Base-by-base conservation (phyloP, 768 basidiomycete species). In the Polyporus arcularius region DNA sequence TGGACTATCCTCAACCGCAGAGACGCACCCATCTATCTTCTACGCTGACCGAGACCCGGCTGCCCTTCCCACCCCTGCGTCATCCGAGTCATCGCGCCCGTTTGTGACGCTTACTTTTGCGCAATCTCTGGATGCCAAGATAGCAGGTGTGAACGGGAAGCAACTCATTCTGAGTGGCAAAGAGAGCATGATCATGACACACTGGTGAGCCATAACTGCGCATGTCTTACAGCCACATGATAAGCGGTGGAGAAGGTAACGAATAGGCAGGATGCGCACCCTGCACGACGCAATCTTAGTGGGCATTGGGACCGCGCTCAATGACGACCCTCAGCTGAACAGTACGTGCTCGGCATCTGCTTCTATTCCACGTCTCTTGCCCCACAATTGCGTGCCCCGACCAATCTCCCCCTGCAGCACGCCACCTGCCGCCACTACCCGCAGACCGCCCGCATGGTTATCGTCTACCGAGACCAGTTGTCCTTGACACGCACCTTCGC, bases 271-370 rank as follows among this genome's bases (percentile, higher is more conserved):
- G 87, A 86, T 98, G 85, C 80, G 96, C 63, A 81, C 92, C 0
- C 84, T 93, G 82, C 96, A 98, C 74, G 93, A 97, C 68, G 94
- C 83, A 9, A 98, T 99, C 61, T 76, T 99, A 14, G 81, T 99
- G 46, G 96, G 96, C 2, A 84, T 95, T 40, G 92, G 90, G 8
- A 98, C 96, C 0, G 87, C 92, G 21, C 74, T 94, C 47, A 92
- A 94, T 61, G 96, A 99, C 68, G 82, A 99, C 71, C 96, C 96
- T 4, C 91, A 97, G 69, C 79, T 99, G n/a, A 96, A 96, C 67
- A 86, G 96, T 92, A 66, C 65, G 85, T 56, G 26, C 35, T 45
- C 26, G 16, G 57, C 42, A 56, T 45, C 16, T 15, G 58, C 52
- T 31, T 18, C 58, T 16, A 47, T 40, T 57, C 45, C 45, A 41